Base-by-base conservation (phyloP, 2,329 filamentous ascomycete genomes). In the Rasamsonia emersonii region DNA sequence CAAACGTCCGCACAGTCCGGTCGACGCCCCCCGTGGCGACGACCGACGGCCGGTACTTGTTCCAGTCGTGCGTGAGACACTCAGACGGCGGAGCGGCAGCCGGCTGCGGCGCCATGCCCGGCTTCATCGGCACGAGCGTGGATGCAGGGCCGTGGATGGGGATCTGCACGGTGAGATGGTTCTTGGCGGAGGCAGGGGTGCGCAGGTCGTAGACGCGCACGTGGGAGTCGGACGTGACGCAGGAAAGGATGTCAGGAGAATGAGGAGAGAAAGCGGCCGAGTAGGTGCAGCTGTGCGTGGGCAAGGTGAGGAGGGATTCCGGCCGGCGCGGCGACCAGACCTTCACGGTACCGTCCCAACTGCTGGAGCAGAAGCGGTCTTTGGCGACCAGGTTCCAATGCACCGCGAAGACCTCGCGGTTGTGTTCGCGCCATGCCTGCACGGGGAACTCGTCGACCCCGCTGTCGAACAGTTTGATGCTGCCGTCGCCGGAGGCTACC, bases 311-410 rank as follows among this genome's bases (percentile, higher is more conserved):
- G 36, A 98, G 65, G 18, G 85, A 89, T 33, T 78, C 69, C 25
- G 67, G 69, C 23, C 82, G 71, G 29, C 81, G 78, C 1, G 91
- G 91, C 9, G 84, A 85, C 89, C 89, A 98, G 49, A 98, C 78
- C 64, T 95, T 95, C 47, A 96, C 77, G 2, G 85, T 93, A 30
- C 91, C 91, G 51, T 98, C 91, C 91, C 91, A 98, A 4, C 86
- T 93, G 44, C 80, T 86, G 1, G 85, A 93, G 18, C 86, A 73
- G 54, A 98, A 96, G 0, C 77, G 85, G 50, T 91, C 83, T 56
- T 98, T 98, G 18, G 82, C 76, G 4, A 93, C 75, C 13, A 93
- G 75, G 48, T 89, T 95, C 89, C 89, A 98, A 52, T 80, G 75
- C 3, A 94, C 86, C 2, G 85, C 81, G 56, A 96, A 95, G 6